Evolutionary conservation across 225 moss, liverwort and hornwort species (phyloP).

Genomic region (Pseudoscleropodium purum): DNA sequence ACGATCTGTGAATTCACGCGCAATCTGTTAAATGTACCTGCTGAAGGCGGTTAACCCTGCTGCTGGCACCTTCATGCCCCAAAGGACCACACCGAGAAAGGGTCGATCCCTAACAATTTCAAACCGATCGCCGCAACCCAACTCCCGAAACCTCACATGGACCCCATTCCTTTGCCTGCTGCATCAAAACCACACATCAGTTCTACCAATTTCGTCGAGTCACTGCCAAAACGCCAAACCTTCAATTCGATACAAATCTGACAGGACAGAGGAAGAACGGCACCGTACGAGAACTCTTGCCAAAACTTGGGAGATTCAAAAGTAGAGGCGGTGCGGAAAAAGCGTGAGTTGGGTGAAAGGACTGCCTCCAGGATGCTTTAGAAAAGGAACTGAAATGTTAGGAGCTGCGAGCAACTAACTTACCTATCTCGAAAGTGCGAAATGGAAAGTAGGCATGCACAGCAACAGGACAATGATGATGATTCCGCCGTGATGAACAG

Average conservation of each 20-base stretch:
- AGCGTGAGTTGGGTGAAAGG: not conserved
- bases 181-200: not conserved
- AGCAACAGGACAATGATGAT: not conserved
- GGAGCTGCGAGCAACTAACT: not conserved
- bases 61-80: not conserved
- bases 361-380: not conserved
- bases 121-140: not conserved
- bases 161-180: not conserved
- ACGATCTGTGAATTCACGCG: not conserved
- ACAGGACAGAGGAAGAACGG: not conserved
- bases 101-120: not conserved
- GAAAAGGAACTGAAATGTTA: not conserved
- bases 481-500: not conserved
- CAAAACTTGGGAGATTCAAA: not conserved
- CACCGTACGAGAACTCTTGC: not conserved
- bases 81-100: not conserved
- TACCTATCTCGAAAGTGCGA: not conserved
- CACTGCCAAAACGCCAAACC: not conserved
- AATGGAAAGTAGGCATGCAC: not conserved
- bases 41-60: not conserved
- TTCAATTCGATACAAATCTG: not conserved
- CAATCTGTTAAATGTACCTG: conserved; percentile 10
- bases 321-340: not conserved
- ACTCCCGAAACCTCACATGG: not conserved
- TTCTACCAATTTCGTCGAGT: not conserved